Base-by-base conservation (phyloP, 139 green algal species). In the Ulvella scutata region DNA sequence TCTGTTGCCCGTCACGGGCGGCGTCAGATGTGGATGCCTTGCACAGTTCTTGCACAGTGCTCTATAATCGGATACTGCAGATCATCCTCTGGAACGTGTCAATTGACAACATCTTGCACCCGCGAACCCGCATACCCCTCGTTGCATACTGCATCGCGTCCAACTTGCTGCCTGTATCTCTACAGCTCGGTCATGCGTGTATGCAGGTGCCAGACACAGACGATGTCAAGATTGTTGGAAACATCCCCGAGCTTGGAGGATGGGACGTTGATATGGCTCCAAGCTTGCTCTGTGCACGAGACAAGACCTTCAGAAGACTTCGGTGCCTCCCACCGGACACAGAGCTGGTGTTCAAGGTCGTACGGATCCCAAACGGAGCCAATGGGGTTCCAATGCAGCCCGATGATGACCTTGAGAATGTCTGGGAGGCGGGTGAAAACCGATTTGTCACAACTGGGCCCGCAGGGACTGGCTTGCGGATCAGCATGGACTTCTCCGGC, bases 261-360 rank as follows among this genome's bases (percentile, higher is more conserved):
- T 26, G 75, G 75, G 10, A 60, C 34, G 4, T 73, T 21, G 4
- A 43, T 75, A 33, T 76, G 79, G 0, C 67, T 28, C 61, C 74
- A 61, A 74, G 73, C 59, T 61, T 76, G 78, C 40, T 67, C n/a
- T 67, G 33, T 26, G 51, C 51, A 6, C 51, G 51, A n/a, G 51
- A 67, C 51, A n/a, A 26, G 1, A 26, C 51, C 51, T 67, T 67
- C 51, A n/a, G 51, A n/a, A n/a, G 51, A n/a, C 51, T 67, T n/a
- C 51, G 51, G n/a, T 67, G 51, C 51, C 51, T 67, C 13, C 51
- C 51, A n/a, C 51, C 51, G 13, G 51, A 67, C 51, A 67, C 51
- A 6, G 33, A n/a, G n/a, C n/a, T 26, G 1, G 33, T 26, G 51
- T 67, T 67, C 51, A 67, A 67, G 51, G 51, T 67, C 9, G 51